Base-by-base conservation (phyloP, 441 rosid species). In the Adansonia gregorii region DNA sequence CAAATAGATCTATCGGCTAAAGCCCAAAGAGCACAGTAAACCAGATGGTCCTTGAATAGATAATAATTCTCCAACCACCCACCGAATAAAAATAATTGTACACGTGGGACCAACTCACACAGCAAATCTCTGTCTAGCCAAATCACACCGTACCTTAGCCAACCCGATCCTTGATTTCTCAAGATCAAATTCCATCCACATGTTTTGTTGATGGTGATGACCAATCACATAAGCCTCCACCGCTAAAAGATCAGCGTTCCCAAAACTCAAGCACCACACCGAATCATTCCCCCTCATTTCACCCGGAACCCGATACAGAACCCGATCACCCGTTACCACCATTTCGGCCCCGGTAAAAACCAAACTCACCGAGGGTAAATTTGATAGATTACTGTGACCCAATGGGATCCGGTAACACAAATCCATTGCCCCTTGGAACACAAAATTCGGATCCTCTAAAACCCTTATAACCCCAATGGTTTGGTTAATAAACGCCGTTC, bases 141-240 rank as follows among this genome's bases (percentile, higher is more conserved):
- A 46, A 78, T 94, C 97, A 75, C 98, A 94, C 77, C 84, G 86
- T 10, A 88, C 87, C 3, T 82, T 85, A 43, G 95, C 97, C 71
- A 91, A 79, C 10, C 98, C 97, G 60, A 94, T 91, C 83, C 97
- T 78, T 39, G 97, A 94, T 77, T 84, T 88, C 52, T 88, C 68
- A 3, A 94, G 86, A 85, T 94, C 98, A 82, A 90, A 94, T 78
- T 94, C 97, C 85, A 94, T 90, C 98, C 97, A 94, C 81, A 92
- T 81, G 67, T 94, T 94, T 56, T 93, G 98, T 65, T 93, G 98
- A 74, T 94, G 98, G 71, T 92, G 97, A 69, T 94, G 97, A 0
- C 98, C 98, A 67, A 93, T 90, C 82, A 94, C 94, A 73, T 82
- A 91, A 0, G 97, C 98, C 17, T 94, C 98, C 78, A 94, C 87